These are phyloP conservation scores for Mycena crocata DNA, from an alignment of 768 basidiomycete genomes.

Conservation along the genomic window DNA sequence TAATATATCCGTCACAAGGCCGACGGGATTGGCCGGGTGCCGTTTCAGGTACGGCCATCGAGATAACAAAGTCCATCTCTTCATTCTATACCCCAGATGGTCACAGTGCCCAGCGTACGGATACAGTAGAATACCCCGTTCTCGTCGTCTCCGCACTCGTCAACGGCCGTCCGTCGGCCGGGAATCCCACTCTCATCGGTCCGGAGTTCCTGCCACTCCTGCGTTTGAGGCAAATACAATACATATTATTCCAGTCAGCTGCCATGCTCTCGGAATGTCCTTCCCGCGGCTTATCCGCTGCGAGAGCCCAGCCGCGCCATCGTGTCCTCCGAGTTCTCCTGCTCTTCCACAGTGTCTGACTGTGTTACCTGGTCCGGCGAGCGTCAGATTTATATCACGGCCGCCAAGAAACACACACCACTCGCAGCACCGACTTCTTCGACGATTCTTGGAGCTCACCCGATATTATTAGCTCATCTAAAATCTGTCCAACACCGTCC, in stretches of 20 bases:
- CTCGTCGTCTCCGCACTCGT: too few species aligned
- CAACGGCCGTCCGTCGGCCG: not conserved
- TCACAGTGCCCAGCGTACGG: not conserved
- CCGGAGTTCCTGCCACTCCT: not conserved
- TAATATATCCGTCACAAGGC: not conserved
- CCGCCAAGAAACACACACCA: conserved; percentile 50
- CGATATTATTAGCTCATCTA: conserved; percentile 87
- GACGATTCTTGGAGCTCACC: conserved; percentile 89
- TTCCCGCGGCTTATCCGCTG: conserved; percentile 59
- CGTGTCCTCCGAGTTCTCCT: conserved; percentile 85
- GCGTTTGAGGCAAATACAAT: conserved; percentile 14
- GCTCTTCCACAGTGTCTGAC: conserved; percentile 86
- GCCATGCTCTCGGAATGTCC: not conserved
- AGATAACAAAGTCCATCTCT: not conserved
- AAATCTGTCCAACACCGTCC: conserved; percentile 53
- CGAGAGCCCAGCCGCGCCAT: conserved; percentile 82
- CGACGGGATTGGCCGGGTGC: not conserved
- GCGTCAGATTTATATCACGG: conserved; percentile 2
- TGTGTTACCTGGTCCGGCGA: conserved; percentile 77
- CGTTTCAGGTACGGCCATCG: conserved; percentile 1
- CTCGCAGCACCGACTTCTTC: conserved; percentile 76
- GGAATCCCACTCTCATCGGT: not conserved
- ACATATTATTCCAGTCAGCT: conserved; percentile 10
- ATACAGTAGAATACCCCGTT: too few species aligned
- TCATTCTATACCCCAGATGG: too few species aligned